A percentile compares a stretch with the other conserved stretches of the same genome.
phyloP scores from a whole-genome alignment of 805 yeast genomes.

The Cyberlindnera euphorbiiphila region DNA sequence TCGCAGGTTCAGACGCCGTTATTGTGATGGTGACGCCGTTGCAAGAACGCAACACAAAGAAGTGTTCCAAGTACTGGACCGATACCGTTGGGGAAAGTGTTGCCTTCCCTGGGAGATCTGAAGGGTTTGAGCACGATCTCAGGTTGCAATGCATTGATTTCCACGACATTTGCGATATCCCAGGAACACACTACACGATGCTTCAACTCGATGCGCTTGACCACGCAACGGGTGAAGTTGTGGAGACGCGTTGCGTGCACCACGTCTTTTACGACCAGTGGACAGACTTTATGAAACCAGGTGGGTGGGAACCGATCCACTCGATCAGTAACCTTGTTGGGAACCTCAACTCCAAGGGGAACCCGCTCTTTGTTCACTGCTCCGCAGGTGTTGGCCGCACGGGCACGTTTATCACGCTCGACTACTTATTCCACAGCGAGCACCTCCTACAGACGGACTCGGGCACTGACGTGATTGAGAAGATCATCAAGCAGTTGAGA shows the following conservation, averaged over 20 bases:
- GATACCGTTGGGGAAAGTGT: constrained; percentile 28
- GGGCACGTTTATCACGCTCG: constrained; percentile 78
- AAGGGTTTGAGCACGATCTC: constrained; percentile 13
- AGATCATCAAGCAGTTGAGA: constrained; percentile 38
- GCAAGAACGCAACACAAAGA: constrained; percentile 62
- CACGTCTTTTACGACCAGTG: constrained; percentile 78
- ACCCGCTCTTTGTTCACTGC: constrained; percentile 75
- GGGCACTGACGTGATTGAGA: constrained; percentile 35
- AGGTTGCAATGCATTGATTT: constrained; percentile 22
- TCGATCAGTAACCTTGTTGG: constrained; percentile 30
- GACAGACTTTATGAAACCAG: constrained; percentile 77
- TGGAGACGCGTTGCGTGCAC: constrained; percentile 36
- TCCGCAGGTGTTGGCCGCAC: constrained; percentile 98
- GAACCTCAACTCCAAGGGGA: constrained; percentile 20
- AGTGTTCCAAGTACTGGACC: constrained; percentile 83
- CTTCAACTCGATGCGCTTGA: constrained; percentile 22
- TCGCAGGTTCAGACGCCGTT: constrained; percentile 53
- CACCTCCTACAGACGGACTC: neutral
- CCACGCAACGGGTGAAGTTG: constrained; percentile 33
- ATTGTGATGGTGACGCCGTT: constrained; percentile 76
- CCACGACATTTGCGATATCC: constrained; percentile 2
- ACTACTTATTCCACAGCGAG: constrained; percentile 35
- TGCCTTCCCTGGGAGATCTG: constrained; percentile 8
- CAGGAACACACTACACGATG: constrained; percentile 21
- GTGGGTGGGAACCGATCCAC: constrained; percentile 33